Conservation (phyloP, 2,329 filamentous ascomycete species). For the Diplodia scrobiculata region DNA sequence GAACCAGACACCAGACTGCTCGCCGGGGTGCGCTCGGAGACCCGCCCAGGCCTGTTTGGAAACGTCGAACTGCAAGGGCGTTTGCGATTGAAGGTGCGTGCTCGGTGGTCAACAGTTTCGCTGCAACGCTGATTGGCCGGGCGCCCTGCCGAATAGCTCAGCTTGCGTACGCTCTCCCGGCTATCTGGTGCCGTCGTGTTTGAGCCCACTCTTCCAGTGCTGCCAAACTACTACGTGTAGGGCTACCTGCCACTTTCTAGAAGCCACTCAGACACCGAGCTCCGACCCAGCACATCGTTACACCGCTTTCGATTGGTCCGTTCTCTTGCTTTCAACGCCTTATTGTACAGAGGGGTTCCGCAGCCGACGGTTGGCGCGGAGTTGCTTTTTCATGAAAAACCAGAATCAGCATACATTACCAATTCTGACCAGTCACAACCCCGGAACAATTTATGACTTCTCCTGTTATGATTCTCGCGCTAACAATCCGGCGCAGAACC, state of each 20-base stretch:
- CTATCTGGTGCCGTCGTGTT: neutral
- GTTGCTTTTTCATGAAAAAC: no score
- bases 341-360: neutral
- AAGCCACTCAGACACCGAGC: neutral
- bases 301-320: neutral
- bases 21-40: neutral
- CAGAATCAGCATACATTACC: no score
- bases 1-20: no score
- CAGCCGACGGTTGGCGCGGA: no score
- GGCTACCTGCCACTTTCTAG: neutral
- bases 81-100: neutral
- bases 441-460: no score
- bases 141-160: constrained; percentile 7
- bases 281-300: neutral
- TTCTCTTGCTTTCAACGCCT: neutral
- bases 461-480: no score
- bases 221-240: neutral
- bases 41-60: neutral
- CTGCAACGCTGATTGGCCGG: constrained; percentile 1
- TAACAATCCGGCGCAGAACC: no score
- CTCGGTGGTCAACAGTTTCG: neutral
- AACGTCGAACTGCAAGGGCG: neutral
- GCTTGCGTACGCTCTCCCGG: constrained; percentile 16
- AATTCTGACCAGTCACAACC: no score
- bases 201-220: constrained; percentile 6